Evolutionary conservation across 805 yeast species (phyloP).

Genomic region (Teunomyces cretensis): DNA sequence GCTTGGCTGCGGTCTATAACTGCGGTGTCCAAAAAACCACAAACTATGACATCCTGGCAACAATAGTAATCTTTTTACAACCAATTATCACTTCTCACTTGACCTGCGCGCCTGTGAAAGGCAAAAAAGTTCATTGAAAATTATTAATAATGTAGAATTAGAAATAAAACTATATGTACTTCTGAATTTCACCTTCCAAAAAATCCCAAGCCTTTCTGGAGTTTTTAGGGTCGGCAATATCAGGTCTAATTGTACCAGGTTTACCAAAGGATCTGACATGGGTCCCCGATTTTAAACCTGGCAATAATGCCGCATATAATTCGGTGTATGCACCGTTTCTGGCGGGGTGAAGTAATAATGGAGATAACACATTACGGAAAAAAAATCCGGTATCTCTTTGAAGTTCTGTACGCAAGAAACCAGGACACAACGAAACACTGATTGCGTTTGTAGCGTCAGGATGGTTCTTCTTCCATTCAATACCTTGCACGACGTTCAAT

Average conservation of each 20-base stretch:
- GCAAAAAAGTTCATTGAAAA: too few relatives aligned
- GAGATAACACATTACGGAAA: slow-evolving; percentile 14
- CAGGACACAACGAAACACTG: slow-evolving; percentile 42
- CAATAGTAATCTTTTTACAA: too few relatives aligned
- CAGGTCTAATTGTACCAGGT: slow-evolving; percentile 29
- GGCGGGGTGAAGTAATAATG: background rate
- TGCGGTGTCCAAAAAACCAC: too few relatives aligned
- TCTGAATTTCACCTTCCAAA: slow-evolving; percentile 22
- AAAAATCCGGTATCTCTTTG: slow-evolving; percentile 20
- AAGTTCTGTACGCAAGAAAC: slow-evolving; percentile 34
- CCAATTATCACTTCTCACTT: too few relatives aligned
- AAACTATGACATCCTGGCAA: too few relatives aligned
- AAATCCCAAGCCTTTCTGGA: slow-evolving; percentile 34
- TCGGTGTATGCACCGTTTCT: slow-evolving; percentile 45
- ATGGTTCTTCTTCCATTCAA: slow-evolving; percentile 32
- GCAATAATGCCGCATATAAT: slow-evolving; percentile 41
- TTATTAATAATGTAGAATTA: too few relatives aligned
- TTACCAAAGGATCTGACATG: slow-evolving; percentile 40
- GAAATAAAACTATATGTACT: background rate
- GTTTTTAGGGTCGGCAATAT: slow-evolving; percentile 31
- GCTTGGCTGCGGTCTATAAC: too few relatives aligned
- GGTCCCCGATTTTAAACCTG: slow-evolving; percentile 31
- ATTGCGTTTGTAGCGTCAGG: slow-evolving; percentile 26
- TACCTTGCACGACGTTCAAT: slow-evolving; percentile 33
- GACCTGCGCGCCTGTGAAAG: too few relatives aligned